Evolutionary conservation across 306 rosid genomes (phyloP), one percentile per base, ranked within the genome.

Genomic region (Neltuma alba): DNA sequence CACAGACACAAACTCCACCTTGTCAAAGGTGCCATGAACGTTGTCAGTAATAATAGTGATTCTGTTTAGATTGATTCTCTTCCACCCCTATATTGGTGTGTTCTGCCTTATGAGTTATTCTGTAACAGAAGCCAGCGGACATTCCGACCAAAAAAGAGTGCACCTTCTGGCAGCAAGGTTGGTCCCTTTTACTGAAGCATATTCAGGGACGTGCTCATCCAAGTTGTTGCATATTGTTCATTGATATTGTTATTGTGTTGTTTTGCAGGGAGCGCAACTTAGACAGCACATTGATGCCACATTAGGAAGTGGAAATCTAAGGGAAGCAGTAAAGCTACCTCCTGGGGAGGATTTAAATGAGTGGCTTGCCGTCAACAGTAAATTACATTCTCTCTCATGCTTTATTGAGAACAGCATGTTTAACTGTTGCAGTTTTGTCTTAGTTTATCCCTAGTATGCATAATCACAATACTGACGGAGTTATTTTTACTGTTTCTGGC

Each of bases 351-450:
- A 96, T 84, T 83, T 93, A 63, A 96, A 96, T 87, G 99, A 96
- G 83, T 96, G 99, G 99, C 97, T 96, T 78, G 99, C 99, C 81
- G 99, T 96, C 78, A 96, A 96, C 88, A 93, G 99, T 96, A 87
- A 84, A 4, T 82, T 55, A 67, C 70, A 63, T 69, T 80, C 81
- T 80, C 75, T 81, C 68, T 45, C 63, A 78, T 72, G 27, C 79
- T 54, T 73, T 80, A 67, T 69, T 70, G 34, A 64, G 61, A 52
- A 78, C 80, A 75, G 76, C 42, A 61, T 70, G 79, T 81, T 79
- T 61, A 72, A 14, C 63, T 42, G 20, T 80, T 82, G 62, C 70
- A 41, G n/a, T 75, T 76, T 81, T 34, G 9, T 75, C 60, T 21
- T 28, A 78, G 74, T 76, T 83, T 79, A 27, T 28, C 25, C 23